Percentiles rank a stretch among this genome's conserved stretches.
These are phyloP conservation scores for Curvularia hawaiiensis DNA, from an alignment of 2,329 filamentous ascomycete species.

Conservation along the genomic window DNA sequence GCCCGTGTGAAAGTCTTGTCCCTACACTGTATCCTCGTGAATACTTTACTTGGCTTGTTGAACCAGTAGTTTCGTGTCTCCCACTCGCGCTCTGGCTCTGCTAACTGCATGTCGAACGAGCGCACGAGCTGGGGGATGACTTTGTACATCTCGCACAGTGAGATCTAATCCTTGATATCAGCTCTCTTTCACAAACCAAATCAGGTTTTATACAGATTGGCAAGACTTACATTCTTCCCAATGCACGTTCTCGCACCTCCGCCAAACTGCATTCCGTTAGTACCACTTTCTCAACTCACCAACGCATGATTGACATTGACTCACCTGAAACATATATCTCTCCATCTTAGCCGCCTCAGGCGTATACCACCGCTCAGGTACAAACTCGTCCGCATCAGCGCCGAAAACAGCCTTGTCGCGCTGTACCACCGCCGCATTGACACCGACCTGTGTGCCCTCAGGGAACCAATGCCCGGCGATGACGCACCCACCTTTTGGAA, in stretches of 20 bases:
- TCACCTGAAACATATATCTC: slow-evolving; percentile 45
- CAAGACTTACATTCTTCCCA: slow-evolving; percentile 5
- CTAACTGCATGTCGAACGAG: slow-evolving; percentile 9
- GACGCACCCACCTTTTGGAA: slow-evolving; percentile 65
- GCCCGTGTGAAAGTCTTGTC: background rate
- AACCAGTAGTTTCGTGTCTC: slow-evolving; percentile 18
- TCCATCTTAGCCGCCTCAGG: slow-evolving; percentile 64
- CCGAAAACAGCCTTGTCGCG: slow-evolving; percentile 70
- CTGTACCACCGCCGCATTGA: slow-evolving; percentile 75
- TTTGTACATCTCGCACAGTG: slow-evolving; percentile 16
- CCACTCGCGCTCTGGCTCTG: slow-evolving; percentile 6
- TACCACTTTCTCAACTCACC: background rate
- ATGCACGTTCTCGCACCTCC: slow-evolving; percentile 5
- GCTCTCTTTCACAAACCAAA: too few relatives aligned
- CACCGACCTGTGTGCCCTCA: slow-evolving; percentile 73
- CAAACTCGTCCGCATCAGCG: slow-evolving; percentile 65
- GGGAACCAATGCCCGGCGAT: slow-evolving; percentile 66
- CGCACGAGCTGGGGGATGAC: slow-evolving; percentile 13
- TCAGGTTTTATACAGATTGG: too few relatives aligned
- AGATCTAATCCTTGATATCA: slow-evolving; percentile 6
- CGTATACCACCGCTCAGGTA: slow-evolving; percentile 69
- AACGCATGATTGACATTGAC: too few relatives aligned
- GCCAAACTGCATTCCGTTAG: slow-evolving; percentile 1
- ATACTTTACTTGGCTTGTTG: slow-evolving; percentile 12
- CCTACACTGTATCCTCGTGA: background rate